A percentile compares a stretch with the other conserved stretches of the same genome.
phyloP scores from a whole-genome alignment of 495 filamentous ascomycete species.

The Monascus purpureus region DNA sequence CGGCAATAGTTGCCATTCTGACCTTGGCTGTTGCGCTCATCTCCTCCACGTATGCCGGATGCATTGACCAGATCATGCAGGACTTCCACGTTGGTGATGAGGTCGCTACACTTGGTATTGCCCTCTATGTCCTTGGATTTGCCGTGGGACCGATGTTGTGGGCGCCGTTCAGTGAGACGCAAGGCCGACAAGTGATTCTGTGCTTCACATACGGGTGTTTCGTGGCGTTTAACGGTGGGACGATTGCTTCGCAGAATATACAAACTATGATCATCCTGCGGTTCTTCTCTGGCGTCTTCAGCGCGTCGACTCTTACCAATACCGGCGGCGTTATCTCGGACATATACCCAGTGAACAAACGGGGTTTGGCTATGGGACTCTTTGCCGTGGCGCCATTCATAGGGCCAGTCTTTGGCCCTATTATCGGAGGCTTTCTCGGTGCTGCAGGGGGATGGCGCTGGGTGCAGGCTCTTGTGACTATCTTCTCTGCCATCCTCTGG shows the following conservation, averaged over 20 bases:
- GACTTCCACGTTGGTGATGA: conserved; percentile 31
- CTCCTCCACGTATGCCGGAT: conserved; percentile 59
- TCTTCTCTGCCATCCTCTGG: conserved; percentile 41
- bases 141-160: conserved; percentile 38
- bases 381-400: conserved; percentile 57
- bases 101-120: conserved; percentile 36
- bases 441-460: conserved; percentile 49
- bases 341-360: conserved; percentile 49
- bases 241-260: too few species aligned
- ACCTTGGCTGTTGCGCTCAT: conserved; percentile 58
- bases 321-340: conserved; percentile 61
- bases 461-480: conserved; percentile 45
- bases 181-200: neutral
- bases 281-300: too few species aligned
- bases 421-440: conserved; percentile 48
- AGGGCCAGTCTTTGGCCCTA: conserved; percentile 48
- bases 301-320: neutral
- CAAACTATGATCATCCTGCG: too few species aligned
- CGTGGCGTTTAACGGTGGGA: too few species aligned
- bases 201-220: too few species aligned
- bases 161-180: conserved; percentile 44
- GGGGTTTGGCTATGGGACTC: conserved; percentile 48
- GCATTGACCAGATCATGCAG: conserved; percentile 37
- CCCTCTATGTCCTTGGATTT: conserved; percentile 40
- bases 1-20: conserved; percentile 44